A percentile compares a stretch with the other conserved stretches of the same genome.
Conservation (phyloP, 805 yeast species). For the Barnettozyma populi region DNA sequence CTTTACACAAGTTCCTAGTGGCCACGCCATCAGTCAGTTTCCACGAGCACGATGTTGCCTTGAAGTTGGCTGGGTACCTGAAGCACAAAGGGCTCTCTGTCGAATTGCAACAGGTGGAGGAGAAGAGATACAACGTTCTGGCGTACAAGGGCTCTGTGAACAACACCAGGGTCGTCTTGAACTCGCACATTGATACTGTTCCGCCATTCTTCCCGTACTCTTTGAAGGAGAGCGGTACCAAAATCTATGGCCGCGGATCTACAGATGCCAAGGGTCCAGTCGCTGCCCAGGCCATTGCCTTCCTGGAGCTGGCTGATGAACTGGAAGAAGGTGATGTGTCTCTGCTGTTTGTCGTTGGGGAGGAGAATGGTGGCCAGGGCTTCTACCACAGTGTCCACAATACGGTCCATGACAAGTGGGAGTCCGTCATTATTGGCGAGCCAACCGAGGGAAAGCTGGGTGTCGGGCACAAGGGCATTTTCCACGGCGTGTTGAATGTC, state of each 20-base stretch:
- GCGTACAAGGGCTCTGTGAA: conserved; percentile 46
- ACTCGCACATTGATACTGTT: conserved; percentile 65
- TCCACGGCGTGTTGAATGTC: conserved; percentile 34
- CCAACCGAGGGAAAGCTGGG: conserved; percentile 63
- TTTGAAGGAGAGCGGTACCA: conserved; percentile 34
- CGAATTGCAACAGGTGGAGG: conserved; percentile 34
- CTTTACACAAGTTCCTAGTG: conserved; percentile 12
- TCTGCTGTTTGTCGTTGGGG: conserved; percentile 57
- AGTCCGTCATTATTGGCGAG: conserved; percentile 59
- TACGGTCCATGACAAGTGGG: conserved; percentile 43
- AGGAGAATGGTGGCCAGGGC: conserved; percentile 53
- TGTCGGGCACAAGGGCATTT: conserved; percentile 60
- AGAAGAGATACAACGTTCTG: conserved; percentile 42
- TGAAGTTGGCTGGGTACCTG: conserved; percentile 3
- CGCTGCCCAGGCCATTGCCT: too few relatives aligned
- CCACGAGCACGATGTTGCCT: conserved; percentile 9
- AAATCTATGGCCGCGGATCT: conserved; percentile 55
- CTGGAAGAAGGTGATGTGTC: too few relatives aligned
- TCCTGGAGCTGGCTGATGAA: too few relatives aligned
- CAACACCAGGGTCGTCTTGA: conserved; percentile 42
- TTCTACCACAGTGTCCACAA: conserved; percentile 38
- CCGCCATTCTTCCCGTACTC: conserved; percentile 54
- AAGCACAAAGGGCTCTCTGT: conserved; percentile 32
- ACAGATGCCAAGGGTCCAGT: too few relatives aligned
- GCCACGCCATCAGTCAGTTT: conserved; percentile 12